These are phyloP conservation scores for Dactylonectria macrodidyma DNA, from an alignment of 2,329 filamentous ascomycete genomes.

Conservation along the genomic window DNA sequence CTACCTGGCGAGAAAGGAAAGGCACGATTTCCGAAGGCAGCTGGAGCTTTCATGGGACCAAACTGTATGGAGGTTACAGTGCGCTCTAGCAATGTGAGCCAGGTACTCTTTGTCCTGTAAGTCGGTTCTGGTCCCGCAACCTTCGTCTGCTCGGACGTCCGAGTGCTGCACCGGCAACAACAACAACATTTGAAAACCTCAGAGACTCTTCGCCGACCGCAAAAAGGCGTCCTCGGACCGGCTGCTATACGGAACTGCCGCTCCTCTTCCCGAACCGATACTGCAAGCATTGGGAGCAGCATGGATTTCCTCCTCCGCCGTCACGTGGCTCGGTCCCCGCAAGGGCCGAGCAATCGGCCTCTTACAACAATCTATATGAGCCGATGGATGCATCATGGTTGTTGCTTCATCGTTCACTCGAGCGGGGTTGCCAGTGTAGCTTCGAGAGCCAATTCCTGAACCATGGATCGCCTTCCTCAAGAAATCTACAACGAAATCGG, in stretches of 20 bases:
- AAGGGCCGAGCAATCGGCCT: constrained; percentile 29
- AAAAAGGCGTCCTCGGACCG: constrained; percentile 24
- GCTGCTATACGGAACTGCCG: constrained; percentile 23
- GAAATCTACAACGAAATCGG: constrained; percentile 40
- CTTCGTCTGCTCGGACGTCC: constrained; percentile 1
- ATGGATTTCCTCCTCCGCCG: constrained; percentile 26
- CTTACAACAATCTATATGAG: constrained; percentile 31
- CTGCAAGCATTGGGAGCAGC: constrained; percentile 17
- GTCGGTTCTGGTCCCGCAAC: background rate
- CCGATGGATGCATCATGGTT: constrained; percentile 26
- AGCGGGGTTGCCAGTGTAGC: constrained; percentile 26
- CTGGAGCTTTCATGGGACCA: background rate
- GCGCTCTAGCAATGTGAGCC: background rate
- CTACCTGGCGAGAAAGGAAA: background rate
- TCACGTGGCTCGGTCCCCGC: constrained; percentile 36
- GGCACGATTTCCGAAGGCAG: background rate
- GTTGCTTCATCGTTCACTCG: constrained; percentile 17
- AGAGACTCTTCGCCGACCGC: constrained; percentile 13
- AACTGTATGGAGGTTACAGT: background rate
- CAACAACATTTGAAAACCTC: constrained; percentile 8
- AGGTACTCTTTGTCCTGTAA: background rate
- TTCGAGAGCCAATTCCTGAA: constrained; percentile 20
- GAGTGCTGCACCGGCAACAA: background rate
- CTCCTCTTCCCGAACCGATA: constrained; percentile 23
- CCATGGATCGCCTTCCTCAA: constrained; percentile 35